These are phyloP conservation scores for Brassica nigra DNA, from an alignment of 345 rosid genomes.

Conservation along the genomic window DNA sequence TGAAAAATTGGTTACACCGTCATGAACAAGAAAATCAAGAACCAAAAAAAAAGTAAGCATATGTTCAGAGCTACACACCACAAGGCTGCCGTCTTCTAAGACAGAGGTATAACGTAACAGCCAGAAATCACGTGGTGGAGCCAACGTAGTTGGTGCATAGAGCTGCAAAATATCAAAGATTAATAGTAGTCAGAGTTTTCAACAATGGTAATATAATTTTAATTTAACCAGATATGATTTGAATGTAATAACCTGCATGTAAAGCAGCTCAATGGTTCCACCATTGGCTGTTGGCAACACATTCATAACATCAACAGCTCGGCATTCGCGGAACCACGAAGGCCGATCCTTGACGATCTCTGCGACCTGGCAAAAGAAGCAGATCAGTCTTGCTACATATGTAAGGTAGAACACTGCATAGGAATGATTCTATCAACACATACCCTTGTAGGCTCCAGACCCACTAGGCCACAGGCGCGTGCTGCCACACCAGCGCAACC, in stretches of 20 bases:
- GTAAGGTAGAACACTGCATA: not conserved
- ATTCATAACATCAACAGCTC: conserved; percentile 95
- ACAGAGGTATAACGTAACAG: conserved; percentile 92
- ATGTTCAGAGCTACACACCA: conserved; percentile 54
- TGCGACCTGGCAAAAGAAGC: conserved; percentile 63
- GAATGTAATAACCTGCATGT: conserved; percentile 73
- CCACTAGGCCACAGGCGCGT: conserved; percentile 99
- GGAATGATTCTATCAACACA: conserved; percentile 29
- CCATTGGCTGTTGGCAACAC: conserved; percentile 99
- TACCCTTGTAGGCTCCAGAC: conserved; percentile 99
- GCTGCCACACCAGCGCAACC: conserved; percentile 99
- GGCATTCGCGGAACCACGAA: conserved; percentile 98
- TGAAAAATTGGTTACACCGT: conserved; percentile 27
- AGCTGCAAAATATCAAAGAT: conserved; percentile 49
- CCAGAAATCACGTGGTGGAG: conserved; percentile 99
- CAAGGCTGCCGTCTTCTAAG: conserved; percentile 98
- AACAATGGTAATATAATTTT: not conserved
- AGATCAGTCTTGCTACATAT: not conserved
- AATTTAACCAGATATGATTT: not conserved
- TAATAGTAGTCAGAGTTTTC: not conserved
- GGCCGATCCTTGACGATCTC: conserved; percentile 99
- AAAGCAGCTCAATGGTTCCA: conserved; percentile 99
- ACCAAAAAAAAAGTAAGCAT: not conserved
- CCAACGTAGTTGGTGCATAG: conserved; percentile 97
- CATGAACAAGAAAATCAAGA: not conserved